Percentiles rank a stretch among this genome's conserved stretches.
These are phyloP conservation scores for Yamadazyma sp. DNA, from an alignment of 1,139 yeast genomes.

Conservation along the genomic window DNA sequence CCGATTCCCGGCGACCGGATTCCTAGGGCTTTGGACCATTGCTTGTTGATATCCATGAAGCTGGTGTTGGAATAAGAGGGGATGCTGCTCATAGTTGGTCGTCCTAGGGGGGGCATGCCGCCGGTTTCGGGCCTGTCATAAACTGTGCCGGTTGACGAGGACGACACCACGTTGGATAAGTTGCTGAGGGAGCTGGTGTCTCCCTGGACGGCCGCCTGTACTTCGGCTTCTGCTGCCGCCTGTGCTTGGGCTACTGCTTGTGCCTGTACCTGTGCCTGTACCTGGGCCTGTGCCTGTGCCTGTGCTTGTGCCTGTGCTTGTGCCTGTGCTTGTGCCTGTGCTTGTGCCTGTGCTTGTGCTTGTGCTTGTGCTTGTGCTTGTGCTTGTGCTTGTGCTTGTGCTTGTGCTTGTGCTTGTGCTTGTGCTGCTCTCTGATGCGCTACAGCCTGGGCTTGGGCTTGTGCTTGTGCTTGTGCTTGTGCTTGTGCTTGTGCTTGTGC, in stretches of 20 bases:
- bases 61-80: slow-evolving; percentile 9
- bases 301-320: slow-evolving; percentile 1
- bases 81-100: slow-evolving; percentile 8
- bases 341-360: slow-evolving; percentile 2
- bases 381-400: neutral
- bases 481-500: slow-evolving; percentile 1
- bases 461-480: slow-evolving; percentile 1
- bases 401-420: slow-evolving; percentile 5
- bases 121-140: slow-evolving; percentile 4
- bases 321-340: neutral
- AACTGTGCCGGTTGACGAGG: slow-evolving; percentile 10
- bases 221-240: slow-evolving; percentile 1
- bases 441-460: slow-evolving; percentile 1
- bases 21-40: slow-evolving; percentile 19
- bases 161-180: slow-evolving; percentile 13
- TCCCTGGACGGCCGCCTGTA: slow-evolving; percentile 1
- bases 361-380: neutral
- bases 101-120: slow-evolving; percentile 4
- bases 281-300: slow-evolving; percentile 5
- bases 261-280: slow-evolving; percentile 3
- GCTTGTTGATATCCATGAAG: slow-evolving; percentile 16
- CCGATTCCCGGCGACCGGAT: slow-evolving; percentile 16
- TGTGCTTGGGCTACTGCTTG: slow-evolving; percentile 2
- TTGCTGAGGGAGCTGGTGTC: neutral
- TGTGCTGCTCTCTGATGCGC: slow-evolving; percentile 2